Conservation (phyloP, 257 asterid genomes). For the Lithospermum erythrorhizon region DNA sequence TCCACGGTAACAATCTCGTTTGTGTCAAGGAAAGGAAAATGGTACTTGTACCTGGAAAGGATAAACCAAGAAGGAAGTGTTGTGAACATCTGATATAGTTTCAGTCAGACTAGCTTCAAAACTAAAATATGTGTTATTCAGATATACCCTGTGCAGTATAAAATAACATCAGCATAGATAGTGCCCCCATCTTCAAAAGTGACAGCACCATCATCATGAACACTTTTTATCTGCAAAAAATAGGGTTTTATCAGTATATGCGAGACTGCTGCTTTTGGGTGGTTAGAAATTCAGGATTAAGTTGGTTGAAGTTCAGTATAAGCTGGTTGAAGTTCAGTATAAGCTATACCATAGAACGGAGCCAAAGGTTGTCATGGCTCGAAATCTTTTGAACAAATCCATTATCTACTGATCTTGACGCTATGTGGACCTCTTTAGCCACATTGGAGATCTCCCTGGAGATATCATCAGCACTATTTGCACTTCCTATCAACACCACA, state of each 20-base stretch:
- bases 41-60: slow-evolving; percentile 56
- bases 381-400: slow-evolving; percentile 37
- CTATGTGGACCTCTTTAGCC: slow-evolving; percentile 82
- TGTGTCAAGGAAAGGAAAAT: slow-evolving; percentile 83
- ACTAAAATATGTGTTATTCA: background rate
- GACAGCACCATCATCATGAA: slow-evolving; percentile 49
- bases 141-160: slow-evolving; percentile 92
- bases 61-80: background rate
- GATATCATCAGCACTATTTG: slow-evolving; percentile 84
- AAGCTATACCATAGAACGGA: slow-evolving; percentile 57
- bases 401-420: slow-evolving; percentile 43
- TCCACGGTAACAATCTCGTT: slow-evolving; percentile 58
- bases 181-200: slow-evolving; percentile 47
- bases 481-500: slow-evolving; percentile 76
- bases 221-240: slow-evolving; percentile 49
- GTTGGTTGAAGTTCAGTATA: background rate
- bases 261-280: background rate
- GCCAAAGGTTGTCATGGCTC: slow-evolving; percentile 59
- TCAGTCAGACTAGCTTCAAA: background rate
- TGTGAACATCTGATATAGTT: slow-evolving; percentile 1
- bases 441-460: slow-evolving; percentile 65
- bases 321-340: too few relatives aligned
- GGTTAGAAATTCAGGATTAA: background rate
- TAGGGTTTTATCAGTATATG: slow-evolving; percentile 11
- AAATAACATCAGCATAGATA: slow-evolving; percentile 51